Evolutionary conservation across 768 basidiomycete species (phyloP).

Genomic region (Paxillus rubicundulus): DNA sequence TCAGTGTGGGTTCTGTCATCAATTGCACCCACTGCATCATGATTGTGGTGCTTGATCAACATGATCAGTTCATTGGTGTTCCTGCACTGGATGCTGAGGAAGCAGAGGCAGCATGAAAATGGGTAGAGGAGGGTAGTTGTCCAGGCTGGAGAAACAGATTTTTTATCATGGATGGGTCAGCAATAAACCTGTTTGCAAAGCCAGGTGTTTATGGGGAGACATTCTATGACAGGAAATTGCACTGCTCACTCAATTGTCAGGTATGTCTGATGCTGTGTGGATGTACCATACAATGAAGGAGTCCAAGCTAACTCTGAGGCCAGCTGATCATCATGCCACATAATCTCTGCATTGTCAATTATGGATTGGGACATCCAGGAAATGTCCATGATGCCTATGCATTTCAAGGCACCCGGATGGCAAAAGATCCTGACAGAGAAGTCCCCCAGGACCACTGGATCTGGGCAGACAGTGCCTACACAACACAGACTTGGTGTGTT

Average conservation of each 20-base stretch:
- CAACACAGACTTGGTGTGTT: too few relatives aligned
- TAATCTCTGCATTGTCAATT: too few relatives aligned
- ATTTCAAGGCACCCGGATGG: too few relatives aligned
- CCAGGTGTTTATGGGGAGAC: not conserved
- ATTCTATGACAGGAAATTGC: not conserved
- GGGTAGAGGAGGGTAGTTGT: too few relatives aligned
- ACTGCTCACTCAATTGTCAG: not conserved
- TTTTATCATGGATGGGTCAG: not conserved
- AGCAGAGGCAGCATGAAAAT: not conserved
- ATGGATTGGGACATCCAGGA: too few relatives aligned
- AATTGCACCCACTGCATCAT: constrained; percentile 7
- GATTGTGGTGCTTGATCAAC: not conserved
- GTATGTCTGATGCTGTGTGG: not conserved
- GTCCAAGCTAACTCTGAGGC: too few relatives aligned
- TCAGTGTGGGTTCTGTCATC: not conserved
- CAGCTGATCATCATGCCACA: too few relatives aligned
- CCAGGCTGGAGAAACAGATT: not conserved
- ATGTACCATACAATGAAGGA: too few relatives aligned
- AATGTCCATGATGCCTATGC: too few relatives aligned
- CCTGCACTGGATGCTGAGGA: not conserved
- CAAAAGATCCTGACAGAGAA: too few relatives aligned
- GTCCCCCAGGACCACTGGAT: too few relatives aligned
- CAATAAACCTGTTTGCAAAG: not conserved
- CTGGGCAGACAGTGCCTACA: too few relatives aligned
- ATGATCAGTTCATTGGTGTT: constrained; percentile 2